phyloP scores from a whole-genome alignment of 139 green algal species.

The Zygnema cylindricum region DNA sequence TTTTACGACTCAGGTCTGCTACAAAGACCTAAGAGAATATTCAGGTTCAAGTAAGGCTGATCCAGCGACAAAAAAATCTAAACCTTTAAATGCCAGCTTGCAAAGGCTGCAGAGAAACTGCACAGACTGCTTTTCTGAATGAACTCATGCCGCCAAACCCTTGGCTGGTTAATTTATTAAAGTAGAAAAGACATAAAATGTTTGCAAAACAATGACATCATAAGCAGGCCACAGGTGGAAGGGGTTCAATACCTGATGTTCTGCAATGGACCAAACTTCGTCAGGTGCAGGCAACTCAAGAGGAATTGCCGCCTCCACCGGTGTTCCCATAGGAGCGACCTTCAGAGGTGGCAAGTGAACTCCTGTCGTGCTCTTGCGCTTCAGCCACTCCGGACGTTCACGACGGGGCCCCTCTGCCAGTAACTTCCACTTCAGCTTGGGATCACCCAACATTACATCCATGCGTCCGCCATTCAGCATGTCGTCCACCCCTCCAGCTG shows the following conservation, averaged over 20 bases:
- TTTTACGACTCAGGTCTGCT: too few species aligned
- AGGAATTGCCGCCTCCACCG: slow-evolving; percentile 20
- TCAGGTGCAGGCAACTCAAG: slow-evolving; percentile 19
- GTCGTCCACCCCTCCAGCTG: background rate
- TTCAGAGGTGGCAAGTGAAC: slow-evolving; percentile 12
- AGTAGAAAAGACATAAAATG: too few species aligned
- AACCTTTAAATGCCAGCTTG: too few species aligned
- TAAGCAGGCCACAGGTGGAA: background rate
- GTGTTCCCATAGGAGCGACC: background rate
- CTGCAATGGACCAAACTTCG: slow-evolving; percentile 38
- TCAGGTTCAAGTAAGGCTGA: too few species aligned
- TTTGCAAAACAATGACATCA: too few species aligned
- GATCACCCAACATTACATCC: slow-evolving; percentile 35
- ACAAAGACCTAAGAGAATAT: too few species aligned
- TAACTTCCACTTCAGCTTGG: slow-evolving; percentile 41
- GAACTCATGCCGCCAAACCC: too few species aligned
- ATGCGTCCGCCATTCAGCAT: slow-evolving; percentile 48
- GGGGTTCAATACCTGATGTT: slow-evolving; percentile 32
- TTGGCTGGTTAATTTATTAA: too few species aligned
- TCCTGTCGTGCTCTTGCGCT: slow-evolving; percentile 23
- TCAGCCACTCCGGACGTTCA: slow-evolving; percentile 33
- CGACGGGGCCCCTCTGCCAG: slow-evolving; percentile 41
- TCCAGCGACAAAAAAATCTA: too few species aligned
- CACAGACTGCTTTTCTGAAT: too few species aligned
- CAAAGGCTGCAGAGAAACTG: too few species aligned